Base-by-base conservation (phyloP, 805 yeast genomes). In the Saturnispora saitoi region DNA sequence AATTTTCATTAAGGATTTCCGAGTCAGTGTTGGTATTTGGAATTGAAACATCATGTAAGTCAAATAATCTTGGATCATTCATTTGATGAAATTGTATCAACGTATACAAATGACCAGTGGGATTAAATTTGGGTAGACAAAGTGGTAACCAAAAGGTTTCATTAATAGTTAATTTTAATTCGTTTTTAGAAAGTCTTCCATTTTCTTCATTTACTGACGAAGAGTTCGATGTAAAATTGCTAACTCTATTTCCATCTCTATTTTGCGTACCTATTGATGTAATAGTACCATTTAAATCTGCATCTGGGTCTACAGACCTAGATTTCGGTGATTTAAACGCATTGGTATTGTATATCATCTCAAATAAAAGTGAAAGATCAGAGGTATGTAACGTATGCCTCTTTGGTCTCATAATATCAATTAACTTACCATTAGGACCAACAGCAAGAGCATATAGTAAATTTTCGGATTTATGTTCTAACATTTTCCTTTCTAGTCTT, bases 141-240 rank as follows among this genome's bases (percentile, higher is more conserved):
- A 91, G 72, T 0, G 99, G 99, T 11, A 86, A 77, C 98, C 98
- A 93, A 50, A 88, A 77, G 59, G 90, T 96, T 55, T 85, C 85
- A 49, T 71, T 60, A 55, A 75, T 52, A 1, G 64, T 54, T 11
- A 59, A 40, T 28, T 56, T 54, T 42, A 55, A 49, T 3, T 37
- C 39, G 3, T 34, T 56, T 9, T 57, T 60, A 10, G 50, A 53
- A 20, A 19, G 5, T 42, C 28, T 4, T 14, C 9, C 6, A 17
- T 10, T 34, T n/a, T 19, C 38, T 20, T 4, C 12, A n/a, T 8
- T 11, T 4, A 22, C n/a, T 30, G n/a, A 30, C 11, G 14, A 30
- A 4, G 29, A 11, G 12, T 12, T 14, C 3, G 24, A 3, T 11
- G 4, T 20, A 29, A 12, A 22, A 12, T 3, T n/a, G 17, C 11